Conservation (phyloP, 1,139 yeast genomes). For the Hemisphaericaspora xylofermentans region DNA sequence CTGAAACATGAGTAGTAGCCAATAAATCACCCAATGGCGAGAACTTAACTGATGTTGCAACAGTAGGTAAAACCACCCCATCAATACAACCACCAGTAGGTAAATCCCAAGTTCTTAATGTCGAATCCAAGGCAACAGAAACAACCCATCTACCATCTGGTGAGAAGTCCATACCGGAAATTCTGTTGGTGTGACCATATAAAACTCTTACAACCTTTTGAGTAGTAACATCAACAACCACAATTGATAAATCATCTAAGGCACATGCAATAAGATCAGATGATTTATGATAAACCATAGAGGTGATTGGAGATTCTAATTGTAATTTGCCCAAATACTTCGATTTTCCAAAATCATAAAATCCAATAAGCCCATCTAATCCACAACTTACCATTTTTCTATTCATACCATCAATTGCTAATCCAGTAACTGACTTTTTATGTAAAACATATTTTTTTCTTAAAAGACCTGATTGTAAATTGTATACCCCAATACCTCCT, state of each 20-base stretch:
- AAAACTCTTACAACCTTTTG: conserved; percentile 82
- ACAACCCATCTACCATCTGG: conserved; percentile 97
- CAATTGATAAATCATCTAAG: conserved; percentile 82
- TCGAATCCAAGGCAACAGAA: conserved; percentile 78
- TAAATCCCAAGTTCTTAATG: conserved; percentile 94
- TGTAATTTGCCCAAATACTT: conserved; percentile 65
- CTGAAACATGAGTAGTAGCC: conserved; percentile 91
- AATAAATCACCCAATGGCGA: conserved; percentile 89
- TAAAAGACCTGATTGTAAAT: conserved; percentile 83
- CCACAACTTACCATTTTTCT: conserved; percentile 84
- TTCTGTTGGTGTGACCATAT: conserved; percentile 87
- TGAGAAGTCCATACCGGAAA: conserved; percentile 85
- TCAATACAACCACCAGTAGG: conserved; percentile 98
- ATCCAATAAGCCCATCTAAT: conserved; percentile 85
- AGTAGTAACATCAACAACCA: conserved; percentile 79
- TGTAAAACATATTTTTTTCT: conserved; percentile 71
- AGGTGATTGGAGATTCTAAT: conserved; percentile 75
- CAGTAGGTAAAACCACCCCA: conserved; percentile 75
- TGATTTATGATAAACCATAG: conserved; percentile 71
- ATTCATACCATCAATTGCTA: conserved; percentile 88
- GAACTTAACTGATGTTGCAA: conserved; percentile 76
- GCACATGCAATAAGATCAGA: conserved; percentile 86
- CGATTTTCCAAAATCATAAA: conserved; percentile 79
- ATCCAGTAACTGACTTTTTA: conserved; percentile 73
- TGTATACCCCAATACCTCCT: conserved; percentile 88